Base-by-base conservation (phyloP, 305 asterid genomes). In the Fraxinus platypoda region DNA sequence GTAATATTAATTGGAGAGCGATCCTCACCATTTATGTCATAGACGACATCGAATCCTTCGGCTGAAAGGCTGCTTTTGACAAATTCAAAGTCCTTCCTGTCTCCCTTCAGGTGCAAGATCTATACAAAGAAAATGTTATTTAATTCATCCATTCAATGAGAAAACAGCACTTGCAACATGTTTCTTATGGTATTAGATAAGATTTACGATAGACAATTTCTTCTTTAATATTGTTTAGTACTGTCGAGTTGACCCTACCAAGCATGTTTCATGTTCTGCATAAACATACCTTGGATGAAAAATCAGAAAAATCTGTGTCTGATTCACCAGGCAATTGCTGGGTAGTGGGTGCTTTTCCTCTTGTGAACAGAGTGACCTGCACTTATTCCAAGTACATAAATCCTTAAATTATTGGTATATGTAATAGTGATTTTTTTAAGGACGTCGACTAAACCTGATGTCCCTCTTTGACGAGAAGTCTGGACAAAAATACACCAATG, bases 311-410 rank as follows among this genome's bases (percentile, higher is more conserved):
- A 4, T 94, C 98, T 2, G 87, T 23, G 33, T 94, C 98, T 13
- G 97, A 84, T 92, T 96, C 99, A 77, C 94, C 98, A 2, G 99
- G 98, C 88, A 96, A 88, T 71, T 93, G 97, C 82, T 90, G 97
- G 71, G 98, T 89, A 74, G 94, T 93, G 35, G 98, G 98, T 15
- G 98, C 96, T 89, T 96, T 96, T 83, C 99, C 99, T 91, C 99
- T 87, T 8, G 99, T 96, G 89, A 96, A 96, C 37, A 96, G 91
- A 19, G 98, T 92, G 57, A 96, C 98, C 99, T 95, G 91, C 87
- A 87, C 19, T 54, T 54, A 83, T 74, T 23, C 38, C 72, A 49
- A 59, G 8, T 11, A 76, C 59, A 54, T 57, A 37, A 7, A 8
- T 54, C 81, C 71, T 33, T 17, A 54, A 25, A 76, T 8, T 62